Percentiles rank a stretch among this genome's conserved stretches.
These are phyloP conservation scores for Exutisphaerella laricina DNA, from an alignment of 2,329 filamentous ascomycete genomes.

Conservation along the genomic window DNA sequence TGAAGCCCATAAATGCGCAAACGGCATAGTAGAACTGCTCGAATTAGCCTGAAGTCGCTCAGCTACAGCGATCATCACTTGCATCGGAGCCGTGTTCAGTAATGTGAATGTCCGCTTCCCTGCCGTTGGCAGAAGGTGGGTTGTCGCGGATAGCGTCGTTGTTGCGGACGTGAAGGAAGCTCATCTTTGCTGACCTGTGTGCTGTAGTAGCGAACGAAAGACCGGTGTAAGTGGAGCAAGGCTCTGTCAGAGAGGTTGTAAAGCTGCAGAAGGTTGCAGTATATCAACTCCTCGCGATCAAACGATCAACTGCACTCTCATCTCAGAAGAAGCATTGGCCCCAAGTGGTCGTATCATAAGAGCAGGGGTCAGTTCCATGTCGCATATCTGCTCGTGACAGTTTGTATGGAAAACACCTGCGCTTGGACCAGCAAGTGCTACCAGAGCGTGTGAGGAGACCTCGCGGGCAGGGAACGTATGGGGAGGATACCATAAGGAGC, in stretches of 20 bases:
- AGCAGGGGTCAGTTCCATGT: background rate
- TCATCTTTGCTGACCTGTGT: background rate
- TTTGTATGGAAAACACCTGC: background rate
- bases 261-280: background rate
- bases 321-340: background rate
- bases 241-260: background rate
- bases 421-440: background rate
- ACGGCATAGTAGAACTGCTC: conserved; percentile 49
- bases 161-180: conserved; percentile 3
- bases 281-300: background rate
- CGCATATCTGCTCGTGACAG: background rate
- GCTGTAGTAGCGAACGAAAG: background rate
- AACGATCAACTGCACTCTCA: background rate
- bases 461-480: background rate
- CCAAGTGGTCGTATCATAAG: background rate
- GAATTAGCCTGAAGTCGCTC: background rate
- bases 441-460: background rate
- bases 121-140: conserved; percentile 12
- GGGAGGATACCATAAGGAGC: background rate
- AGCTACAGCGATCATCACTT: background rate
- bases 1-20: conserved; percentile 50
- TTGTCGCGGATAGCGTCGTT: conserved; percentile 13
- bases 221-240: background rate
- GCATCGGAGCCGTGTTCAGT: conserved; percentile 12
- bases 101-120: conserved; percentile 15